Evolutionary conservation across 257 asterid genomes (phyloP), one percentile per base, ranked within the genome.

Genomic region (Penstemon eatonii): DNA sequence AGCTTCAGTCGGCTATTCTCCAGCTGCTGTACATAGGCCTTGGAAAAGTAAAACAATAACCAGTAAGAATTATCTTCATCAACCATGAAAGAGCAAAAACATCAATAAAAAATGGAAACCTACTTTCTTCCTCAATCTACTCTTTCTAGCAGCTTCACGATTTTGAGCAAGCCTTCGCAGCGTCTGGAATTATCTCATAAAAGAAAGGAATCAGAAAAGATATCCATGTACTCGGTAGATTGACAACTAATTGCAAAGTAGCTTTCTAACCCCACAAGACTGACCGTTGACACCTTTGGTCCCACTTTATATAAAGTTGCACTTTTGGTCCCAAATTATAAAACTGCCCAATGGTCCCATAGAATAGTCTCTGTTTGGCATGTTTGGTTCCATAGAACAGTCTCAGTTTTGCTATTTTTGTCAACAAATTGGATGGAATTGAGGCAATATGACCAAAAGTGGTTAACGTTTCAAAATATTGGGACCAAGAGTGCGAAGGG

Each of bases 91-190:
- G 67, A 49, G 38, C 46, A n/a, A 59, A 61, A 63, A 37, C 61
- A 38, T 63, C 10, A 39, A 52, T 33, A 62, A 10, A 25, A 44
- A 58, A 67, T 44, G 66, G 67, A 60, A 71, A 78, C 90, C 5
- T 78, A 90, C 98, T 79, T 93, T 93, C 81, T 93, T 93, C 75
- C 96, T 86, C 73, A 90, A 77, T 57, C 98, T 81, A 74, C 97
- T 88, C 82, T 93, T 93, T 74, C 96, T 81, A 39, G 98, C 98
- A 74, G 98, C 98, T 84, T 93, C 96, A 56, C 98, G 96, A 67
- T 93, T 93, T 74, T 90, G 97, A 45, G 98, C 98, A 58, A 88
- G 96, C 73, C 94, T 85, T 60, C 98, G 86, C 63, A 81, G 76
- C 4, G 95, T 79, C 98, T 93, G 95, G 41, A 59, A 44, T 41